Evolutionary conservation across 2,329 filamentous ascomycete genomes (phyloP).

Genomic region (Claviceps fusiformis): DNA sequence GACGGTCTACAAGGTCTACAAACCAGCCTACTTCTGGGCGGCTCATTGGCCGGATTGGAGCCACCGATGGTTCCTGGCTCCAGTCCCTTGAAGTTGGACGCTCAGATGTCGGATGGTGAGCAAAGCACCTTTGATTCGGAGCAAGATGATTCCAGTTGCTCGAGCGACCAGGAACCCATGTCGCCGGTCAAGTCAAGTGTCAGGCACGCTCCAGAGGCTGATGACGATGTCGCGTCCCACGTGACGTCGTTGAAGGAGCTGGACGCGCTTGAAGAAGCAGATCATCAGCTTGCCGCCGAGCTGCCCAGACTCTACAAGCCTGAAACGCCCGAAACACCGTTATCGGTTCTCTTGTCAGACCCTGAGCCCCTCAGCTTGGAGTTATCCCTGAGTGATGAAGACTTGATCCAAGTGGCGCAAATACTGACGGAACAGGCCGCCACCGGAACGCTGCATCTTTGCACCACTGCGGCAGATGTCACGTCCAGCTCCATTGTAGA

Average conservation of each 20-base stretch:
- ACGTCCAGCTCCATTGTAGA: constrained; percentile 13
- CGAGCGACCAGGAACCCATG: constrained; percentile 33
- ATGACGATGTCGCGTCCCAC: constrained; percentile 41
- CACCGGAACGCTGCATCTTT: constrained; percentile 31
- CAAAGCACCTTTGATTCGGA: constrained; percentile 41
- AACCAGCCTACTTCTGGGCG: constrained; percentile 14
- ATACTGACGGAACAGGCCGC: constrained; percentile 58
- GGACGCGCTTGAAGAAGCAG: constrained; percentile 31
- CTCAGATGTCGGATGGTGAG: constrained; percentile 28
- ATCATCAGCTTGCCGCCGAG: constrained; percentile 34
- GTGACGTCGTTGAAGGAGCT: constrained; percentile 37
- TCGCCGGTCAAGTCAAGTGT: constrained; percentile 37
- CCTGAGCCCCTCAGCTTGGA: constrained; percentile 39
- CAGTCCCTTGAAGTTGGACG: constrained; percentile 26
- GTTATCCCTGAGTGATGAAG: constrained; percentile 37
- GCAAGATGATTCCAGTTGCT: constrained; percentile 38
- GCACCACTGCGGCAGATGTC: constrained; percentile 11
- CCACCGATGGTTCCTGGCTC: constrained; percentile 11
- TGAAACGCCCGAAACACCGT: constrained; percentile 34
- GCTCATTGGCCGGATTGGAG: constrained; percentile 15
- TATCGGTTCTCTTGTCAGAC: constrained; percentile 44
- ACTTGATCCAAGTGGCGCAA: constrained; percentile 54
- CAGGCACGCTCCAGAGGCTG: constrained; percentile 22
- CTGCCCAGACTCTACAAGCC: constrained; percentile 34
- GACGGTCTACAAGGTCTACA: constrained; percentile 10